These are phyloP conservation scores for Fusarium mexicanum DNA, from an alignment of 2,329 filamentous ascomycete genomes.

Conservation along the genomic window DNA sequence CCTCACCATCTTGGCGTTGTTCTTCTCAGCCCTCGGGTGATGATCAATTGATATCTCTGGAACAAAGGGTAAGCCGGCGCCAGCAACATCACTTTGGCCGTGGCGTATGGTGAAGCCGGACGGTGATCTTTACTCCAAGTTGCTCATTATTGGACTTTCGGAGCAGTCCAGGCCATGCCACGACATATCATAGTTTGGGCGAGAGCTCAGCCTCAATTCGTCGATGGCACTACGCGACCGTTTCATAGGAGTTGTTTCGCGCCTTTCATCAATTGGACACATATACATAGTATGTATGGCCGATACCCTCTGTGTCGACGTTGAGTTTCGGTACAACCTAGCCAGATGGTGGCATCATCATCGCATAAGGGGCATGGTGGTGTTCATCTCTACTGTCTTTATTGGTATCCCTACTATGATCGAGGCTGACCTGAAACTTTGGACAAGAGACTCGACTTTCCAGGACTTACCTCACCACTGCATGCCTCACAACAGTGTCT, in stretches of 20 bases:
- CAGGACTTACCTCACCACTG: background rate
- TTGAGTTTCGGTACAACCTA: background rate
- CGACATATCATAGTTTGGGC: constrained; percentile 3
- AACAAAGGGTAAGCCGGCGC: background rate
- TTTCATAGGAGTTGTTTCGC: background rate
- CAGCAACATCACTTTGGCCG: background rate
- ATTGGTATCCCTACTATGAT: background rate
- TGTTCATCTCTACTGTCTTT: background rate
- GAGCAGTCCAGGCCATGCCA: constrained; percentile 24
- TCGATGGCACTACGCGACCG: background rate
- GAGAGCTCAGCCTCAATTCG: constrained; percentile 4
- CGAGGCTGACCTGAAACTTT: background rate
- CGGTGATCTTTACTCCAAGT: constrained; percentile 12
- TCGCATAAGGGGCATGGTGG: background rate
- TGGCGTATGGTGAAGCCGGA: background rate
- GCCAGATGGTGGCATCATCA: background rate
- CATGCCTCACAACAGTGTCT: background rate
- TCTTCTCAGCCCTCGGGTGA: background rate
- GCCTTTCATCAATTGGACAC: background rate
- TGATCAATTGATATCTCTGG: background rate
- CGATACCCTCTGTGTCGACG: background rate
- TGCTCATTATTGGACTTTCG: background rate
- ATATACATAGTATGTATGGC: background rate
- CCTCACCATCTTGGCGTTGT: background rate
- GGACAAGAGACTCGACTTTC: background rate